Conservation (phyloP, 2,329 filamentous ascomycete species). For the Colletotrichum eleusines region DNA sequence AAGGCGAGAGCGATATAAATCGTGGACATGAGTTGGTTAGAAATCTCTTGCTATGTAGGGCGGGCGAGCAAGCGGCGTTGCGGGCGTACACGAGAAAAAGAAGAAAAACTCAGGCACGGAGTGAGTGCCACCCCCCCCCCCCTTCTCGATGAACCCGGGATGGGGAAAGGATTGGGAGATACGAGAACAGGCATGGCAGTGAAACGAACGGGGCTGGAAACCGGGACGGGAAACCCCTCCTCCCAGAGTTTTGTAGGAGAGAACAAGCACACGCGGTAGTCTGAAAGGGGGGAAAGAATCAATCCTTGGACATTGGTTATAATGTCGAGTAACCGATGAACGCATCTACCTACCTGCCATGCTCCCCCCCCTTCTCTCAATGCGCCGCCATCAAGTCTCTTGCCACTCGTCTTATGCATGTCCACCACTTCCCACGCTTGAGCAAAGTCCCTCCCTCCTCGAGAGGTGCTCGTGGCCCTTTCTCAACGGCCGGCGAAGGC, state of each 20-base stretch:
- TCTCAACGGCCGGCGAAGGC: neutral
- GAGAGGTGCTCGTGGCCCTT: neutral
- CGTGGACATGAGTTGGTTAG: neutral
- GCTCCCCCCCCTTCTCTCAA: too few species aligned
- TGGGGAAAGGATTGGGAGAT: neutral
- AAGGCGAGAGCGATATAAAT: neutral
- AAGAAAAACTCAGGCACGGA: slow-evolving; percentile 18
- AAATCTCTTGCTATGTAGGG: slow-evolving; percentile 10
- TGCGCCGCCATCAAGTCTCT: neutral
- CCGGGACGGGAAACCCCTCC: neutral
- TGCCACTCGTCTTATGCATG: too few species aligned
- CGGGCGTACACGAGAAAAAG: slow-evolving; percentile 36
- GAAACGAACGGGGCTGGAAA: neutral
- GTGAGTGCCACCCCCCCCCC: neutral
- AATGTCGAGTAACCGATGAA: slow-evolving; percentile 15
- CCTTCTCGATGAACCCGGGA: neutral
- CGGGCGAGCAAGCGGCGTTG: slow-evolving; percentile 18
- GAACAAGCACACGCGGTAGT: neutral
- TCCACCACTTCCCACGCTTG: neutral
- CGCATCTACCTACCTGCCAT: neutral
- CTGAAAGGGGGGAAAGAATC: neutral
- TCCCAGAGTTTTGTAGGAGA: neutral
- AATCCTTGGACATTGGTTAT: slow-evolving; percentile 15
- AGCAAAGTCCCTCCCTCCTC: neutral
- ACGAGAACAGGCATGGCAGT: neutral